Base-by-base conservation (phyloP, 495 filamentous ascomycete genomes). In the Talaromyces stipitatus region DNA sequence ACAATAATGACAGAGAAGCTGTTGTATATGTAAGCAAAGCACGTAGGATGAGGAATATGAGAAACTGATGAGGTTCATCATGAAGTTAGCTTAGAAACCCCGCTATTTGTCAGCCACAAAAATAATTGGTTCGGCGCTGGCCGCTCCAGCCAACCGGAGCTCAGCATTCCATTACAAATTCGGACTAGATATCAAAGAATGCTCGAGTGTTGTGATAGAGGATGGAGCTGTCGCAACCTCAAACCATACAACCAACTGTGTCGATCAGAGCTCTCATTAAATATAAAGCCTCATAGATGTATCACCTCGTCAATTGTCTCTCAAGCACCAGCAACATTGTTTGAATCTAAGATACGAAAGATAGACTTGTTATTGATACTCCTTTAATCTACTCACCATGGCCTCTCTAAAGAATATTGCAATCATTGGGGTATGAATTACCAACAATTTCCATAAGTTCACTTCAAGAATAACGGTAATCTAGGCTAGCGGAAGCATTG, bases 401-500 rank as follows among this genome's bases (percentile, higher is more conserved):
- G 26, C 60, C 12, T 55, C 10, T 6, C 29, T 63, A 38, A 69
- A 66, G 43, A 69, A 72, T 26, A 60, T 70, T 53, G 59, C 61
- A 7, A 43, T 72, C 36, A 46, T 69, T 22, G 66, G 67, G 12
- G 65, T 66, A 66, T 27, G 58, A 29, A 36, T 56, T 22, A 48
- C 29, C 54, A 30, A 62, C 56, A 55, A 41, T 28, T 9, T 30
- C 45, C 47, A 41, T 54, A 22, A 10, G 32, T 36, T n/a, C 38
- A 5, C 29, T 9, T 20, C 30, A 38, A 33, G 28, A 30, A 20
- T 22, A 20, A 47, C 20, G n/a, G 8, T 38, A 36, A 38, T 38
- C 6, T 27, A 75, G 72, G 69, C 70, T 43, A 66, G 60, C 38
- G 74, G 70, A 33, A 72, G 65, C 46, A 60, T 76, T 43, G 71